Base-by-base conservation (phyloP, 805 yeast species). In the Spathaspora passalidarum region DNA sequence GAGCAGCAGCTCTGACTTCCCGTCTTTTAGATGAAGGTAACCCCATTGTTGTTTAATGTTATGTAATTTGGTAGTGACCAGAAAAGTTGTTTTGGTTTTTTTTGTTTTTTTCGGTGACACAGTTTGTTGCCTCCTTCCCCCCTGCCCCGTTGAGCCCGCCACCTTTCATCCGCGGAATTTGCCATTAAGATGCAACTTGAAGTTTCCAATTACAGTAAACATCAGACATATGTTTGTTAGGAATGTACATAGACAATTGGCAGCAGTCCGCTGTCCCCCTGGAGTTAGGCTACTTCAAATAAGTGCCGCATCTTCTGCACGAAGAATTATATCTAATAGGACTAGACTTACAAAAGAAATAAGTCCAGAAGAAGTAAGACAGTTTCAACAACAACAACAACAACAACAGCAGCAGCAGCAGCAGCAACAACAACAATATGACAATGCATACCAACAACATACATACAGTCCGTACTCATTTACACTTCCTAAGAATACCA, bases 401-500 rank as follows among this genome's bases (percentile, higher is more conserved):
- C 52, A 49, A 42, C 21, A 50, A 26, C n/a, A n/a, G n/a, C n/a
- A n/a, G n/a, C n/a, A n/a, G n/a, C n/a, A n/a, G n/a, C n/a, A n/a
- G n/a, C n/a, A n/a, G n/a, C n/a, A n/a, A n/a, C 16, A 43, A 11
- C 54, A 45, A 14, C 32, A 45, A 26, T 49, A 48, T 41, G 57
- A 60, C 47, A 61, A 63, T 49, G 64, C 62, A n/a, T 62, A 49
- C 41, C 26, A 46, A 5, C 50, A 57, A 18, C 59, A 58, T n/a
- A 65, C 73, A 5, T 60, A 56, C 22, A 46, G 55, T 49, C 62
- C 64, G 20, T 60, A 69, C 6, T 65, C 65, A 9, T 69, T 67
- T 43, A 55, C 55, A 22, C 52, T 59, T 13, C 72, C 73, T 5
- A 72, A 76, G 22, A 73, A 73, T 60, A 56, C 72, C 7, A 70